Evolutionary conservation across 345 rosid species (phyloP).

Genomic region (Kandelia obovata): DNA sequence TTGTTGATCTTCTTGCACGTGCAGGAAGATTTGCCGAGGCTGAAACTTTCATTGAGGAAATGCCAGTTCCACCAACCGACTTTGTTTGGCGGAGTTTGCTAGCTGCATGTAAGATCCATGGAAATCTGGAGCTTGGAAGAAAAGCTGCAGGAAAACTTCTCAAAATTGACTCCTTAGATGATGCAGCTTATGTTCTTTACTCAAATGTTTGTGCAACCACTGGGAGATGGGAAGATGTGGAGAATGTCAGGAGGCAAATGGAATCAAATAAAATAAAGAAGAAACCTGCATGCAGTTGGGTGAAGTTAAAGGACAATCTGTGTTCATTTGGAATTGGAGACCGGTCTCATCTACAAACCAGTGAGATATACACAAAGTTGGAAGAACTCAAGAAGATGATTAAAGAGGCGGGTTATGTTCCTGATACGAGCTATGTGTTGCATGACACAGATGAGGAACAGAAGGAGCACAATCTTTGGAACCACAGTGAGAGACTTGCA

Average conservation of each 20-base stretch:
- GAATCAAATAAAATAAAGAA: constrained; percentile 62
- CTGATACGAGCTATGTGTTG: constrained; percentile 72
- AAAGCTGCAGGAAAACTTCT: constrained; percentile 65
- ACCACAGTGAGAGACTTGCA: constrained; percentile 86
- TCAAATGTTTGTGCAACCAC: constrained; percentile 80
- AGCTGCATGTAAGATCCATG: constrained; percentile 73
- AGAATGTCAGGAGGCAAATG: constrained; percentile 69
- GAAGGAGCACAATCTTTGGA: constrained; percentile 85
- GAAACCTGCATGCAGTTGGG: constrained; percentile 94
- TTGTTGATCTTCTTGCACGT: constrained; percentile 82
- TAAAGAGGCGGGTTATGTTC: constrained; percentile 70
- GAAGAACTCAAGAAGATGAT: constrained; percentile 73
- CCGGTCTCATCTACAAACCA: constrained; percentile 50
- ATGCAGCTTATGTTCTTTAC: constrained; percentile 75
- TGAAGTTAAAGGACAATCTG: constrained; percentile 60
- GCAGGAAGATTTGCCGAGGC: constrained; percentile 75
- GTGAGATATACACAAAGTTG: constrained; percentile 61
- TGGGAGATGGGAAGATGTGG: constrained; percentile 75
- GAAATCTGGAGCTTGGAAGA: constrained; percentile 65
- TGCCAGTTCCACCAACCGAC: constrained; percentile 66
- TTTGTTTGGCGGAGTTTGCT: constrained; percentile 79
- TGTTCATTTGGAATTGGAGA: constrained; percentile 76
- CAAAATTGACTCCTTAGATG: constrained; percentile 65
- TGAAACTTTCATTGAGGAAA: constrained; percentile 54
- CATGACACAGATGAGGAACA: constrained; percentile 95